A percentile compares a stretch with the other conserved stretches of the same genome.
phyloP scores from a whole-genome alignment of 164 flowering plant species.

The Brasenia schreberi region DNA sequence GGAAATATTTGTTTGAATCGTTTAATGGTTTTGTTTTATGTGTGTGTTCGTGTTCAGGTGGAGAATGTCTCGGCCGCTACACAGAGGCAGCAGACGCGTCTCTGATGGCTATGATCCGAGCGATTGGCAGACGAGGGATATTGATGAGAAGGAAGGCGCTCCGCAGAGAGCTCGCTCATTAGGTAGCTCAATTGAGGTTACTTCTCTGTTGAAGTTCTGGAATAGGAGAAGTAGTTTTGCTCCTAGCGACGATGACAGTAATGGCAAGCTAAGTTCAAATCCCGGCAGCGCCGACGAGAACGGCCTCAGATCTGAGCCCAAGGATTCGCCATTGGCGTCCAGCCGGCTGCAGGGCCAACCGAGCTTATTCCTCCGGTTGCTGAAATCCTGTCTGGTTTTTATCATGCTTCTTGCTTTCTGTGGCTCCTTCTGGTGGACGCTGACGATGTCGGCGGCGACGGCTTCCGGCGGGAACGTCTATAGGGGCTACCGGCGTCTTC shows the following conservation, averaged over 20 bases:
- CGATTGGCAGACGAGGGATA: constrained; percentile 64
- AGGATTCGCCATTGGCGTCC: constrained; percentile 14
- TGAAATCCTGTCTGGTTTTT: constrained; percentile 50
- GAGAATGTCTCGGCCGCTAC: constrained; percentile 71
- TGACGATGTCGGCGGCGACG: constrained; percentile 36
- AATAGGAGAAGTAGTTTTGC: not conserved
- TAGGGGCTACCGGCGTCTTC: constrained; percentile 63
- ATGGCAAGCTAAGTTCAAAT: not conserved
- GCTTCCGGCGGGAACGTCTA: constrained; percentile 21
- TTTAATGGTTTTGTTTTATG: not conserved
- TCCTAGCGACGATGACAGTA: not conserved
- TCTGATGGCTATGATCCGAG: constrained; percentile 16
- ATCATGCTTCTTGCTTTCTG: constrained; percentile 61
- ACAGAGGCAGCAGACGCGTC: constrained; percentile 15
- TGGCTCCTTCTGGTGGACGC: constrained; percentile 89
- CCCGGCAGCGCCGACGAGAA: constrained; percentile 19
- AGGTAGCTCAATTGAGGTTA: not conserved
- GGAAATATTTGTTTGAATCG: not conserved
- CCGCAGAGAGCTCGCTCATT: constrained; percentile 20
- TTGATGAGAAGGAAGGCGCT: constrained; percentile 28
- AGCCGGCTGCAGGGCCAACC: constrained; percentile 30
- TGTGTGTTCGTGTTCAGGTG: constrained; percentile 4
- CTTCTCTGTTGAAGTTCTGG: not conserved
- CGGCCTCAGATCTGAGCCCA: constrained; percentile 43
- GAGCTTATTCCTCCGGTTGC: constrained; percentile 17